Evolutionary conservation across 2,329 filamentous ascomycete genomes (phyloP), one percentile per base, ranked within the genome.

Genomic region (Ophiostoma quercus): DNA sequence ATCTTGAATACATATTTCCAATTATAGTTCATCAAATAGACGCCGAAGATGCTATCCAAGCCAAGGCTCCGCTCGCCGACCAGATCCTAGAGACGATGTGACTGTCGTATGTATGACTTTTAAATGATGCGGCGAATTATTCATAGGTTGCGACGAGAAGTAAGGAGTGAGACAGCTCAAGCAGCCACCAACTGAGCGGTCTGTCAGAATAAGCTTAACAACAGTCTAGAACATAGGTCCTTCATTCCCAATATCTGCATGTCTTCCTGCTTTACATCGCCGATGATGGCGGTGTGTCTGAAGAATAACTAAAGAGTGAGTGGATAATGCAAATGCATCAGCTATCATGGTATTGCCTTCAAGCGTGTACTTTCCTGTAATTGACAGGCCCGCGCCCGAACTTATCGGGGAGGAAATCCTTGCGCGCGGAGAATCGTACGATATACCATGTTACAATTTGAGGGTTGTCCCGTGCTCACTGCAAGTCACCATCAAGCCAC

Each of bases 61-160:
- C 4, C 22, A 32, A 60, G 62, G 3, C 32, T 34, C 62, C 62
- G 62, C 62, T 65, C 62, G 34, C 62, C 62, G 62, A 65, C 34
- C 19, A 39, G 29, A 37, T 14, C 7, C 8, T 19, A 4, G 60
- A 63, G 60, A 63, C 16, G 60, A 63, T 34, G 29, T 63, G 29
- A 37, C 60, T n/a, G 19, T 63, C 5, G 29, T 14, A 41, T 41
- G 39, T 41, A 41, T 41, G 25, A 2, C n/a, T 1, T 12, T 29
- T 11, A n/a, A 60, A 9, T 29, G n/a, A 57, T 22, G 51, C 8
- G 51, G 51, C 22, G 57, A 29, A 14, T 25, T 16, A 16, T 62
- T 7, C 29, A 8, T 16, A 3, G 29, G 29, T 14, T 25, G 6
- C 29, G 25, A 9, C 9, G 51, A 57, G n/a, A 25, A 57, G 51